phyloP scores from a whole-genome alignment of 208 protist species.

The Polymyxa betae region DNA sequence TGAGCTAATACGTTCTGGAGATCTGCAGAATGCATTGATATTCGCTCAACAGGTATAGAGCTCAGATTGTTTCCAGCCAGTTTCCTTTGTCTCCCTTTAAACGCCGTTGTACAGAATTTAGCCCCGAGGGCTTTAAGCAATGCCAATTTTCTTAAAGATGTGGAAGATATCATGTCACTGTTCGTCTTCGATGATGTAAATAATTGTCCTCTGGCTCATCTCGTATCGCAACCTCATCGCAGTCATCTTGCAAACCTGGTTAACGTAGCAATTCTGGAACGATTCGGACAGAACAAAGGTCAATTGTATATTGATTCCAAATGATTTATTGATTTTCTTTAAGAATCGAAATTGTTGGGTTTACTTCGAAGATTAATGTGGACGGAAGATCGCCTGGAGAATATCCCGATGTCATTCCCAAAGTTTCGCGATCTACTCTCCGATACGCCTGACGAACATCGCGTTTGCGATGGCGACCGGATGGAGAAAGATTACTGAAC shows the following conservation, averaged over 20 bases:
- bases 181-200: constrained; percentile 6
- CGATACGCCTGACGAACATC: no score
- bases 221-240: neutral
- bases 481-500: no score
- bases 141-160: neutral
- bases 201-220: neutral
- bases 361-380: constrained; percentile 1
- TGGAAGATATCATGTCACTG: constrained; percentile 44
- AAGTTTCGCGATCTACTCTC: no score
- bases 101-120: neutral
- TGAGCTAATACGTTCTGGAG: constrained; percentile 17
- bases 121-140: neutral
- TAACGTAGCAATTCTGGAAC: neutral
- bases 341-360: constrained; percentile 2
- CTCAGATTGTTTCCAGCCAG: neutral
- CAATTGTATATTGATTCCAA: neutral
- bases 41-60: constrained; percentile 21
- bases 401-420: no score
- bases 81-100: neutral
- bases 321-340: neutral
- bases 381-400: constrained; percentile 12
- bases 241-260: neutral
- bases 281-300: constrained; percentile 5
- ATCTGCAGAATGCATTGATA: constrained; percentile 5
- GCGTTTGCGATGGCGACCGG: no score